Base-by-base conservation (phyloP, 1,139 yeast species). In the Arxiozyma bovina region DNA sequence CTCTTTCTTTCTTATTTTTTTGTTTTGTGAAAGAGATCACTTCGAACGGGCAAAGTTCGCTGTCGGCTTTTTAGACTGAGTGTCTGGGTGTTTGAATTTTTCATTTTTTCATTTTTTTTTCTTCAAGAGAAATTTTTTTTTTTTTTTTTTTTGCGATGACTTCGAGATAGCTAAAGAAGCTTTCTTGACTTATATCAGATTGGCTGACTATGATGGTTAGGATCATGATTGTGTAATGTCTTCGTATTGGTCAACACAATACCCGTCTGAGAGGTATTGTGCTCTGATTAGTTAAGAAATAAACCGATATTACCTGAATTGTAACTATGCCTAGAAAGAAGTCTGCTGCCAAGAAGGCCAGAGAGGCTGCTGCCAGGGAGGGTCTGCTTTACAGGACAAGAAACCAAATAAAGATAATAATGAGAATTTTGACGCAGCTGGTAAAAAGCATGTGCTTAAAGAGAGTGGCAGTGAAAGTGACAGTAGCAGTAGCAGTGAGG, bases 291-390 rank as follows among this genome's bases (percentile, higher is more conserved):
- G 25, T 23, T 23, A 34, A 6, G 6, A 42, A 42, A 42, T 18
- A 42, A 4, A 17, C 11, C 4, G n/a, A 34, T 15, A 12, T 34
- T 34, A 15, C 1, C 40, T 34, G 40, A 34, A 12, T 34, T 15
- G 17, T 6, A 34, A 12, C 12, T 42, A 88, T 88, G 96, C 87
- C 96, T 49, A 83, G 96, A 80, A 88, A 88, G 83, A 88, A 88
- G 78, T 85, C 95, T 27, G 93, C 94, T 47, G 77, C 93, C 56
- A 87, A 85, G 66, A 85, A 75, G 70, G 94, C 93, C 42, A 78
- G 74, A 67, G 88, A 83, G 64, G 79, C 76, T 12, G 65, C 60
- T 21, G 51, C 62, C 41, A 68, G 50, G 40, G 47, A 66, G 54
- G 60, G 8, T 40, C 15, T 18, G 52, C 42, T n/a, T 43, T 3